phyloP scores from a whole-genome alignment of 164 flowering plant genomes.

The Nelumbo lutea region DNA sequence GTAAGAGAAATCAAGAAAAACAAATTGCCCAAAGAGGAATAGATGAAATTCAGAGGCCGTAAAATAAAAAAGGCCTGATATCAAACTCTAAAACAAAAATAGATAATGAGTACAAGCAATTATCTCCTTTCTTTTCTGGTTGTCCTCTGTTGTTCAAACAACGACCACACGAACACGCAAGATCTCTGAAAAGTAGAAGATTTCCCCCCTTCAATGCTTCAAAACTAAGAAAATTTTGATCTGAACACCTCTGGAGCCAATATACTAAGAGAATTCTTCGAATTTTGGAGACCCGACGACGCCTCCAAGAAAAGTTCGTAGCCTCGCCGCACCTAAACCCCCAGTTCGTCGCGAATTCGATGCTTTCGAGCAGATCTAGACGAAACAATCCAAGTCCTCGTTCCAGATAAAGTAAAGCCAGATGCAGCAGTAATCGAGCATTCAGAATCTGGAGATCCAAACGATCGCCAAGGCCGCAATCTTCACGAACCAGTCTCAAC shows the following conservation, averaged over 20 bases:
- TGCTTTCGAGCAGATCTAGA: neutral
- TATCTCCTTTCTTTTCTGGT: neutral
- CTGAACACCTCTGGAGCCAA: neutral
- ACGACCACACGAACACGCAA: neutral
- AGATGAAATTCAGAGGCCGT: slow-evolving; percentile 28
- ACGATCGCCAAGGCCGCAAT: neutral
- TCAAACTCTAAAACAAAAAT: slow-evolving; percentile 27
- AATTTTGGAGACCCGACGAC: neutral
- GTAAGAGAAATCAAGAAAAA: slow-evolving; percentile 16
- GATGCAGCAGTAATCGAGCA: neutral
- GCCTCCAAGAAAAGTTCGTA: neutral
- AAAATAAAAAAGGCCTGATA: slow-evolving; percentile 29
- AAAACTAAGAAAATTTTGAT: neutral
- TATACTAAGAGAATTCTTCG: neutral
- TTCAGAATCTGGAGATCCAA: neutral
- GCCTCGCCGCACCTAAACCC: neutral
- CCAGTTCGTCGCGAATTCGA: slow-evolving; percentile 4
- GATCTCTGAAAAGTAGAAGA: neutral
- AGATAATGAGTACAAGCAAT: slow-evolving; percentile 14
- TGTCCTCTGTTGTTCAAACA: neutral
- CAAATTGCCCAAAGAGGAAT: slow-evolving; percentile 10
- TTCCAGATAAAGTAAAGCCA: neutral
- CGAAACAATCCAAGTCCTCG: no score
- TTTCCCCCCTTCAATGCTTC: neutral
- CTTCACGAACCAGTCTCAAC: slow-evolving; percentile 5